phyloP scores from a whole-genome alignment of 495 filamentous ascomycete species.

The Cryomyces minteri region DNA sequence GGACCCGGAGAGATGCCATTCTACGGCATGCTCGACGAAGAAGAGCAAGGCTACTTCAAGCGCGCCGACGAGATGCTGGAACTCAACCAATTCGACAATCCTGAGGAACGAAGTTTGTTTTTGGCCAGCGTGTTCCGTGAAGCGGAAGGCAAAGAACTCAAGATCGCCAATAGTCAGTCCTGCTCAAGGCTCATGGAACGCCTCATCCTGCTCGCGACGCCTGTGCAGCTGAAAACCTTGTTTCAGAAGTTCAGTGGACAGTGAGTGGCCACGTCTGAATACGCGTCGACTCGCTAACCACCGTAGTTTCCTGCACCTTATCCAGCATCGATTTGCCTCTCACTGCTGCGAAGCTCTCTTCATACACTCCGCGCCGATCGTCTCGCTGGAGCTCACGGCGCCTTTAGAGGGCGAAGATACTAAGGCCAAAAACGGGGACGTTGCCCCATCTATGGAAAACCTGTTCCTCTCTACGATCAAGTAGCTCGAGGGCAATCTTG shows the following conservation, averaged over 20 bases:
- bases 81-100: constrained; percentile 59
- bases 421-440: constrained; percentile 19
- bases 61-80: constrained; percentile 77
- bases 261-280: constrained; percentile 17
- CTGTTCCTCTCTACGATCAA: constrained; percentile 65
- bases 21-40: constrained; percentile 74
- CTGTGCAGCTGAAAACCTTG: constrained; percentile 63
- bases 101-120: constrained; percentile 64
- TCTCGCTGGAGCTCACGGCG: constrained; percentile 50
- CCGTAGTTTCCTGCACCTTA: constrained; percentile 53
- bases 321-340: constrained; percentile 88
- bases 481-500: constrained; percentile 67
- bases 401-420: constrained; percentile 22
- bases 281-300: constrained; percentile 2
- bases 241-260: constrained; percentile 76
- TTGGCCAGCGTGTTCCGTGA: constrained; percentile 72
- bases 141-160: constrained; percentile 80
- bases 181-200: constrained; percentile 88
- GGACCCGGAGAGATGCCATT: constrained; percentile 36
- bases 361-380: constrained; percentile 55
- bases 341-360: constrained; percentile 96
- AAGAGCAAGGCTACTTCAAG: constrained; percentile 91
- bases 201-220: constrained; percentile 63
- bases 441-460: constrained; percentile 52
- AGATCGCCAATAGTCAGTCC: constrained; percentile 85